Evolutionary conservation across 2,329 filamentous ascomycete genomes (phyloP).

Genomic region (Cercospora brassicicola): DNA sequence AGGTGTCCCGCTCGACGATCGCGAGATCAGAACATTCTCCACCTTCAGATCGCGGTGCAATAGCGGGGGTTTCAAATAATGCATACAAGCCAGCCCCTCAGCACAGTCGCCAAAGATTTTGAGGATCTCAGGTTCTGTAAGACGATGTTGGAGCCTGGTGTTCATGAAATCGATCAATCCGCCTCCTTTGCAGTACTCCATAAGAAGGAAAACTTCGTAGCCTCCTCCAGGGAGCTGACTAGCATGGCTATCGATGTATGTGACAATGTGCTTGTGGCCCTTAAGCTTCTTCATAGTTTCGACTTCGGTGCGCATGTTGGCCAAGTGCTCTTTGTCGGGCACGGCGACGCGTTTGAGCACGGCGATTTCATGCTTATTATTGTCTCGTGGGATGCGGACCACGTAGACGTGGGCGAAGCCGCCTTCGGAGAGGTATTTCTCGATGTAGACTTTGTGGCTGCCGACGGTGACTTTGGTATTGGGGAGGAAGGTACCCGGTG

Average conservation of each 20-base stretch:
- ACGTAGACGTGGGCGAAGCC: slow-evolving; percentile 98
- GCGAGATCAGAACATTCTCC: slow-evolving; percentile 90
- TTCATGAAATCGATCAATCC: slow-evolving; percentile 99
- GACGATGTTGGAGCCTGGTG: slow-evolving; percentile 87
- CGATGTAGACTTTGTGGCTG: slow-evolving; percentile 86
- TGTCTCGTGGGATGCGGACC: slow-evolving; percentile 75
- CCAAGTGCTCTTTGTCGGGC: slow-evolving; percentile 89
- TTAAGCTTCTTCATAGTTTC: slow-evolving; percentile 99
- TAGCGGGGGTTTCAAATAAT: slow-evolving; percentile 91
- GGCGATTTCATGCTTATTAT: slow-evolving; percentile 75
- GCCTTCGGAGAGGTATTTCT: slow-evolving; percentile 96
- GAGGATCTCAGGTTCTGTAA: slow-evolving; percentile 96
- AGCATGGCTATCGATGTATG: slow-evolving; percentile 96
- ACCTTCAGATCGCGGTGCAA: slow-evolving; percentile 95
- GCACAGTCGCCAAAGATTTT: slow-evolving; percentile 95
- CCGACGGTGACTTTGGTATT: slow-evolving; percentile 98
- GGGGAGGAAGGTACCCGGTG: slow-evolving; percentile 77
- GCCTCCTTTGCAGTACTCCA: slow-evolving; percentile 95
- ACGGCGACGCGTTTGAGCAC: slow-evolving; percentile 95
- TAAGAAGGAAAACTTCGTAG: slow-evolving; percentile 96
- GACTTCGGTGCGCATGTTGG: slow-evolving; percentile 96
- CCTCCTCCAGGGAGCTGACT: slow-evolving; percentile 89
- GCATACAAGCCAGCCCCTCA: slow-evolving; percentile 97
- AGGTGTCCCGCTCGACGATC: slow-evolving; percentile 57
- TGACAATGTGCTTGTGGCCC: slow-evolving; percentile 93